These are phyloP conservation scores for Dothidotthia symphoricarpi DNA, from an alignment of 2,329 filamentous ascomycete species.

Conservation along the genomic window DNA sequence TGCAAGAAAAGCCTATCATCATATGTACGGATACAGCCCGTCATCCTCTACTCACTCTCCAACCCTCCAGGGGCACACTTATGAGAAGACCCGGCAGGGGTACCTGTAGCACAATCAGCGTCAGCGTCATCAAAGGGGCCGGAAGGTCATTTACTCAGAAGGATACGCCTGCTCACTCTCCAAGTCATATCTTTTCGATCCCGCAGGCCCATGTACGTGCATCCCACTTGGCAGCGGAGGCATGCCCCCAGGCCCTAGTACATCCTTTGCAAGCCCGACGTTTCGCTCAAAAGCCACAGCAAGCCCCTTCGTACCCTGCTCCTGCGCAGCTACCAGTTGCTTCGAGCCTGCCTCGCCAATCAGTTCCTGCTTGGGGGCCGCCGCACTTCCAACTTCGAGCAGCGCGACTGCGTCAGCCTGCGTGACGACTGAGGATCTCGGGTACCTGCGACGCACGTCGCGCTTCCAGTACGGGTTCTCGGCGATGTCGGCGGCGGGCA, in stretches of 20 bases:
- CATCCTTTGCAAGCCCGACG: slow-evolving; percentile 52
- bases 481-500: slow-evolving; percentile 82
- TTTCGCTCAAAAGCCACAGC: slow-evolving; percentile 71
- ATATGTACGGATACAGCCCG: slow-evolving; percentile 32
- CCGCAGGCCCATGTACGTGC: slow-evolving; percentile 51
- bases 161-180: slow-evolving; percentile 67
- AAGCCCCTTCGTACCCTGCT: slow-evolving; percentile 70
- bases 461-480: slow-evolving; percentile 98
- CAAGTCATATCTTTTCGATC: slow-evolving; percentile 70
- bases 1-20: slow-evolving; percentile 13
- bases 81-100: slow-evolving; percentile 48
- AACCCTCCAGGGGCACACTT: slow-evolving; percentile 4
- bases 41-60: slow-evolving; percentile 11
- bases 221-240: slow-evolving; percentile 82
- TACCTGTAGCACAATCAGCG: slow-evolving; percentile 35
- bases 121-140: not conserved
- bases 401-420: slow-evolving; percentile 85
- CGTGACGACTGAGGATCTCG: slow-evolving; percentile 72
- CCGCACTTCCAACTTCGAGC: slow-evolving; percentile 79
- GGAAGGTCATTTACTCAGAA: slow-evolving; percentile 34
- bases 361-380: slow-evolving; percentile 73
- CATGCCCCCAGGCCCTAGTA: slow-evolving; percentile 73
- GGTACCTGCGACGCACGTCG: slow-evolving; percentile 79
- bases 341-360: slow-evolving; percentile 71
- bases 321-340: slow-evolving; percentile 72